Evolutionary conservation across 495 filamentous ascomycete genomes (phyloP).

Genomic region (Talaromyces nanjingensis): DNA sequence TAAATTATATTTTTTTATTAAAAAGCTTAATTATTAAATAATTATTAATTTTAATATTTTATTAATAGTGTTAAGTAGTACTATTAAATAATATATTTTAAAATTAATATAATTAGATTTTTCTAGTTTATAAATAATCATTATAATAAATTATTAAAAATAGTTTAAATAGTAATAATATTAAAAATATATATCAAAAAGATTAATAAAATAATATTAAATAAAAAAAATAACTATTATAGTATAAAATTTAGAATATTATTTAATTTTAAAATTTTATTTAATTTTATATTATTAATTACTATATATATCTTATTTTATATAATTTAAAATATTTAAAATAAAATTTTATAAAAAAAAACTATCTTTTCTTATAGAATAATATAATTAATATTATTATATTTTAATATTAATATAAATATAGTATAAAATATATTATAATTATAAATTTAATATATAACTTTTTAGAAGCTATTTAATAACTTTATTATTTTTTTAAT

Average conservation of each 20-base stretch:
- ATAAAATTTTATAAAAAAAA: not conserved
- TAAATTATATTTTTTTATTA: conserved; percentile 10
- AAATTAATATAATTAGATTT: conserved; percentile 5
- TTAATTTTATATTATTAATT: conserved; percentile 13
- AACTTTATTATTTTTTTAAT: not conserved
- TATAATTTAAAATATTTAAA: conserved; percentile 9
- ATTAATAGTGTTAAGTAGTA: conserved; percentile 10
- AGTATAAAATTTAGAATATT: not conserved
- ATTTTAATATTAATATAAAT: not conserved
- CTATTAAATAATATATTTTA: conserved; percentile 7
- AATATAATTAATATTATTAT: not conserved
- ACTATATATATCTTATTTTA: conserved; percentile 6
- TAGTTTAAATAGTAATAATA: conserved; percentile 12
- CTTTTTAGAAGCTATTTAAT: not conserved
- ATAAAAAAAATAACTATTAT: conserved; percentile 3
- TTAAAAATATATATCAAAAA: conserved; percentile 10
- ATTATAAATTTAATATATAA: not conserved
- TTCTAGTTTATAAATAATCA: conserved; percentile 10
- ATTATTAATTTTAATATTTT: conserved; percentile 6
- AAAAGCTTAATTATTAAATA: conserved; percentile 7
- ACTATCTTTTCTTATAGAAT: not conserved
- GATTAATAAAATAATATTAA: conserved; percentile 12
- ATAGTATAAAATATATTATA: not conserved
- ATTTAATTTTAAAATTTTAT: conserved; percentile 2
- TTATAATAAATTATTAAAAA: conserved; percentile 12